These are phyloP conservation scores for Pyrus betulifolia DNA, from an alignment of 306 rosid genomes.

Conservation along the genomic window DNA sequence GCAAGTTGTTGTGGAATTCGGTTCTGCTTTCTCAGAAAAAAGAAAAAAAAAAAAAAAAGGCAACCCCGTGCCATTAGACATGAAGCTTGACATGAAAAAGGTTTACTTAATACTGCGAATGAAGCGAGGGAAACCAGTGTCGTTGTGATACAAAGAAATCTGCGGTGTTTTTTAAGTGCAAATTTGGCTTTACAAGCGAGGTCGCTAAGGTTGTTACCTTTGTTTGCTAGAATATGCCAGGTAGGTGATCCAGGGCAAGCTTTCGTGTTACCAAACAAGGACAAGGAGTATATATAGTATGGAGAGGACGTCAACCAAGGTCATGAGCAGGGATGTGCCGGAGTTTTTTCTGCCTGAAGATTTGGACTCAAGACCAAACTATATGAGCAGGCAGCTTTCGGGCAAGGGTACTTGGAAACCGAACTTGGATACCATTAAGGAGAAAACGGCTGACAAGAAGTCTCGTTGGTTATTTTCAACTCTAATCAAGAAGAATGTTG, in stretches of 20 bases:
- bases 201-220: conserved; percentile 37
- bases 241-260: not conserved
- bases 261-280: conserved; percentile 13
- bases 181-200: not conserved
- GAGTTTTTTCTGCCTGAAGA: conserved; percentile 34
- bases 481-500: too few species aligned
- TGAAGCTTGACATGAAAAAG: conserved; percentile 42
- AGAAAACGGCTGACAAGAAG: conserved; percentile 45
- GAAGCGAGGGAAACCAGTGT: conserved; percentile 54
- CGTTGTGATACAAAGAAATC: conserved; percentile 41
- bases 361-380: conserved; percentile 46
- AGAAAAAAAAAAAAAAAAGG: conserved; percentile 13
- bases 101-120: conserved; percentile 65
- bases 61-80: conserved; percentile 58
- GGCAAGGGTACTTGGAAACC: conserved; percentile 81
- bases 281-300: conserved; percentile 1
- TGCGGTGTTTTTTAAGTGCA: conserved; percentile 25
- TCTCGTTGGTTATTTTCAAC: conserved; percentile 33
- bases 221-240: conserved; percentile 42
- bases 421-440: conserved; percentile 69
- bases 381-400: conserved; percentile 64
- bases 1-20: conserved; percentile 69
- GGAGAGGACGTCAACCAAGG: conserved; percentile 9
- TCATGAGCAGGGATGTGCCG: not conserved
- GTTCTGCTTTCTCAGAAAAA: conserved; percentile 28